A percentile compares a stretch with the other conserved stretches of the same genome.
These are phyloP conservation scores for Achaetomiella virescens DNA, from an alignment of 495 filamentous ascomycete species.

Conservation along the genomic window DNA sequence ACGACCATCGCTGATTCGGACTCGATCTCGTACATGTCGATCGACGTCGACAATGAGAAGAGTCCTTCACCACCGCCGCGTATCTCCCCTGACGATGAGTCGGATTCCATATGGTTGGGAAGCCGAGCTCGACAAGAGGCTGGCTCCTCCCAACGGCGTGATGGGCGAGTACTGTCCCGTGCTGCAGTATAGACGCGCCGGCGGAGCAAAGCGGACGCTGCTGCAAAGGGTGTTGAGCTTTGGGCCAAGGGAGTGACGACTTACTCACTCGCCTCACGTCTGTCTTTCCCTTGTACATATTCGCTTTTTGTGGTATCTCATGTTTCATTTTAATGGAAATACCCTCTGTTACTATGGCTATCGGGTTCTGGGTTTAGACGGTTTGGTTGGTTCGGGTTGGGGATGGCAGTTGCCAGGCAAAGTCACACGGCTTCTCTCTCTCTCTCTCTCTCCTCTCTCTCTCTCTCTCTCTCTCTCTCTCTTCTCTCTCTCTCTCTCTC, in stretches of 20 bases:
- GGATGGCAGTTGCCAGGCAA: background rate
- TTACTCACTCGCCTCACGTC: background rate
- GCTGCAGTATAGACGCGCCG: constrained; percentile 23
- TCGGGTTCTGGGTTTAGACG: too few relatives aligned
- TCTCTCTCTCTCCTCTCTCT: background rate
- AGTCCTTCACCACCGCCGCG: background rate
- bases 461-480: background rate
- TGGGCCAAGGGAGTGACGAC: constrained; percentile 14
- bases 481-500: background rate
- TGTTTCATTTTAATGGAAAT: background rate
- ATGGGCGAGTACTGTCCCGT: constrained; percentile 5
- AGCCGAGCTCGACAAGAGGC: constrained; percentile 32
- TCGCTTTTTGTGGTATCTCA: background rate
- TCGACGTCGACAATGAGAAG: constrained; percentile 11
- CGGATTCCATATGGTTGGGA: constrained; percentile 42
- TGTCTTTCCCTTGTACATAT: background rate
- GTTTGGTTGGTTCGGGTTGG: too few relatives aligned
- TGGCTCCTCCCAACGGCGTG: background rate
- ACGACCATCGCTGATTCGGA: constrained; percentile 3
- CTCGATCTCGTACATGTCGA: constrained; percentile 14
- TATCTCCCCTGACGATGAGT: constrained; percentile 12
- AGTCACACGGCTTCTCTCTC: background rate
- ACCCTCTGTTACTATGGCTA: too few relatives aligned
- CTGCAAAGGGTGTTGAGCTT: constrained; percentile 40
- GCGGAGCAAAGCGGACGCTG: constrained; percentile 34